Evolutionary conservation across 192 early-diverging fungal species (phyloP), one percentile per base, ranked within the genome.

Genomic region (Backusella luteola): DNA sequence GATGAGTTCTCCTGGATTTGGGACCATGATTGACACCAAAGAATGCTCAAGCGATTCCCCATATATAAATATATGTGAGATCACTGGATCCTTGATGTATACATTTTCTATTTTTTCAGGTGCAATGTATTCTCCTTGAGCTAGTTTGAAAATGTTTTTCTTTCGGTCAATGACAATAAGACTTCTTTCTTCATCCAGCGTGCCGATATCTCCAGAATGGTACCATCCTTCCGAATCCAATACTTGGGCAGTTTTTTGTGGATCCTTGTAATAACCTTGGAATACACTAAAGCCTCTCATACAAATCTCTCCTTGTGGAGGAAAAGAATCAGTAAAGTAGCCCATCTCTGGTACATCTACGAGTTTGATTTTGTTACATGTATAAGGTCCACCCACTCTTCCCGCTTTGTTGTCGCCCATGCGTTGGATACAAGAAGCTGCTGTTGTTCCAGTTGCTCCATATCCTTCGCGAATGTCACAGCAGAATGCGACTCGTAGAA

Each of bases 281-380:
- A 96, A 91, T 0, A 96, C 85, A 59, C 88, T 89, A 29, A 81
- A 83, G 38, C 97, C 97, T 56, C 94, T 88, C 14, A 94, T 81
- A 78, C 94, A 93, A 32, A 98, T 92, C 78, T 98, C 96, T 59
- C 97, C 96, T n/a, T 93, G 90, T 19, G 94, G 91, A 42, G 78
- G 83, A 4, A 94, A 95, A 79, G 97, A 95, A 32, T 79, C 87
- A 1, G 94, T 86, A 6, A 87, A 79, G 79, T 98, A 98, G 68
- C 90, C 86, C 86, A 99, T 93, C n/a, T 96, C 94, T 2, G 96
- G 94, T 1, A 96, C 93, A 79, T 94, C 93, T 0, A 94, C 89
- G 59, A 99, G 85, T 85, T 98, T 99, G 80, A 97, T 84, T 86
- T 97, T 94, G n/a, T 82, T 78, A 76, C 87, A 90, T 15, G 88